phyloP scores from a whole-genome alignment of 768 basidiomycete genomes.

The Chalciporus sphaerocephalus region DNA sequence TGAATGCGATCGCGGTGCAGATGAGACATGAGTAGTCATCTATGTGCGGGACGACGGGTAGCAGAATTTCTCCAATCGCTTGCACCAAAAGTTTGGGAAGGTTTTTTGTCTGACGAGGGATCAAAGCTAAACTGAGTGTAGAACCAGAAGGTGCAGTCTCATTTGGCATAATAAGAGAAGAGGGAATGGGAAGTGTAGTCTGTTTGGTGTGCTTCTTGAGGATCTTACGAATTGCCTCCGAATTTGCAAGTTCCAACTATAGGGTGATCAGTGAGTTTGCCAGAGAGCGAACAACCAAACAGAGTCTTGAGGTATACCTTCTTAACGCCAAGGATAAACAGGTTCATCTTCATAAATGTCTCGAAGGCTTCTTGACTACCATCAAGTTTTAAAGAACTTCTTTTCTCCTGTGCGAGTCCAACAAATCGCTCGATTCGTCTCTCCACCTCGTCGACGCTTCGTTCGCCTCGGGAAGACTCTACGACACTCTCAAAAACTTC shows the following conservation, averaged over 20 bases:
- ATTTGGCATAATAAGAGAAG: constrained; percentile 21
- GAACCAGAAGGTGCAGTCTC: constrained; percentile 9
- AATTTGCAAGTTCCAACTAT: constrained; percentile 78
- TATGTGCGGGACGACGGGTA: constrained; percentile 74
- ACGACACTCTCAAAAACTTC: constrained; percentile 77
- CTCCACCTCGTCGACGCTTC: constrained; percentile 67
- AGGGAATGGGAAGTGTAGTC: constrained; percentile 70
- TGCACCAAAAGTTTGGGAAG: constrained; percentile 70
- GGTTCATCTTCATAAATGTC: constrained; percentile 70
- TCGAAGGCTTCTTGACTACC: constrained; percentile 59
- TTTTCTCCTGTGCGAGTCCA: constrained; percentile 48
- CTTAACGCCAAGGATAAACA: constrained; percentile 75
- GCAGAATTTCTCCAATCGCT: constrained; percentile 73
- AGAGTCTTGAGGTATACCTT: too few species aligned
- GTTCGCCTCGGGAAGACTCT: constrained; percentile 64
- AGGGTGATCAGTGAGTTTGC: background rate
- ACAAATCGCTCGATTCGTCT: constrained; percentile 59
- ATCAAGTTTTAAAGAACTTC: constrained; percentile 50
- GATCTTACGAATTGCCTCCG: constrained; percentile 88
- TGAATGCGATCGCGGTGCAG: constrained; percentile 88
- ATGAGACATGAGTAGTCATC: constrained; percentile 88
- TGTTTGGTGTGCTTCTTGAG: constrained; percentile 93
- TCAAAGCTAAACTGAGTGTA: constrained; percentile 31
- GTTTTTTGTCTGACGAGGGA: constrained; percentile 31
- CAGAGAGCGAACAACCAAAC: too few species aligned